These are phyloP conservation scores for Tetraselmis striata DNA, from an alignment of 139 green algal species.

Conservation along the genomic window DNA sequence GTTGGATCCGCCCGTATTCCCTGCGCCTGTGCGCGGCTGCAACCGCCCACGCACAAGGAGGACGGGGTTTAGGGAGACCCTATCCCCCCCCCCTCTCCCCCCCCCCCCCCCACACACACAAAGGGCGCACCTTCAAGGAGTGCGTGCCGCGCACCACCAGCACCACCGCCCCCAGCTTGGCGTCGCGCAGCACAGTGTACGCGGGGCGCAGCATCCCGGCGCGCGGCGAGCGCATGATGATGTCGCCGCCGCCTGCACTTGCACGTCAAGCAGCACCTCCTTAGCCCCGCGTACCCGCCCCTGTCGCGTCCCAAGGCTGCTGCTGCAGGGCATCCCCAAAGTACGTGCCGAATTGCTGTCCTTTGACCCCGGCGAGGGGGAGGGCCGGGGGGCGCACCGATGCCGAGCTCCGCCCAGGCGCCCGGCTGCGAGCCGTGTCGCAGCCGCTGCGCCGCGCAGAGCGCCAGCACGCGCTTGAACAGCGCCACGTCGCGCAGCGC, in stretches of 20 bases:
- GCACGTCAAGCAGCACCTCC: neutral
- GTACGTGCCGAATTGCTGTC: too few species aligned
- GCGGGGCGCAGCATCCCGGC: conserved; percentile 73
- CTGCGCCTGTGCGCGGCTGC: too few species aligned
- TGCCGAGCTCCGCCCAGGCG: neutral
- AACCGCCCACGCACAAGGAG: too few species aligned
- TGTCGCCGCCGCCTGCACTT: conserved; percentile 36
- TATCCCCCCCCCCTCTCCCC: too few species aligned
- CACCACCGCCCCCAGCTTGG: conserved; percentile 42
- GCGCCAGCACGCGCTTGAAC: neutral
- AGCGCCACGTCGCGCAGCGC: neutral
- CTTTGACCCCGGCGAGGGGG: too few species aligned
- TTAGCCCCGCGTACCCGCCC: too few species aligned
- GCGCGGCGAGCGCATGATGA: conserved; percentile 55
- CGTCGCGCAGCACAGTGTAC: conserved; percentile 63
- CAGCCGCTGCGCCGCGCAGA: neutral
- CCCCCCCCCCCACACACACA: too few species aligned
- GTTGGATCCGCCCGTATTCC: too few species aligned
- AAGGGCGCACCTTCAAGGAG: conserved; percentile 64
- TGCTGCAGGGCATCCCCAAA: too few species aligned
- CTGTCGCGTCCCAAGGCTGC: too few species aligned
- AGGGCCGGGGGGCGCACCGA: too few species aligned
- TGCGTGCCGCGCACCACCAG: conserved; percentile 77
- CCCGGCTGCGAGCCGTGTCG: neutral
- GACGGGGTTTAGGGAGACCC: too few species aligned